Evolutionary conservation across 805 yeast genomes (phyloP).

Genomic region (Lipomyces mesembrius): DNA sequence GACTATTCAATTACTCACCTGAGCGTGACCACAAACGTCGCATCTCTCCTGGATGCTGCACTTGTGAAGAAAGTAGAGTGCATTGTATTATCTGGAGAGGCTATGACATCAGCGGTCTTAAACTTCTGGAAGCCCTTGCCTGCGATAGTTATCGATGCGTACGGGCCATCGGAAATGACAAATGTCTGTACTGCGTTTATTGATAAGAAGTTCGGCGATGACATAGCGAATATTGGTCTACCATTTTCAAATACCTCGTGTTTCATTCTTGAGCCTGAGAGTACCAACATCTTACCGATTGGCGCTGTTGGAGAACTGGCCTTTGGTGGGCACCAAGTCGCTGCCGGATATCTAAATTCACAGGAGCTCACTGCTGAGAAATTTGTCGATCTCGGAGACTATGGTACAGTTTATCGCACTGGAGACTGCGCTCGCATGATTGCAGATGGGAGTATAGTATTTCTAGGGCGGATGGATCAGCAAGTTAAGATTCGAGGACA

Average conservation of each 20-base stretch:
- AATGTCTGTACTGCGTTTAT: constrained; percentile 35
- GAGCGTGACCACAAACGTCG: constrained; percentile 50
- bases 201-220: constrained; percentile 17
- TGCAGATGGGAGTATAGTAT: constrained; percentile 38
- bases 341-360: constrained; percentile 39
- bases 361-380: constrained; percentile 36
- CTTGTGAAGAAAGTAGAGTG: constrained; percentile 21
- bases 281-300: constrained; percentile 19
- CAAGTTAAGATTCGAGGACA: constrained; percentile 45
- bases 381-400: constrained; percentile 22
- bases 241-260: constrained; percentile 33
- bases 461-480: constrained; percentile 41
- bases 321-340: constrained; percentile 42
- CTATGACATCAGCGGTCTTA: constrained; percentile 10
- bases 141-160: constrained; percentile 35
- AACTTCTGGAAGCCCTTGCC: constrained; percentile 17
- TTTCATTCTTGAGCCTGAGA: constrained; percentile 25
- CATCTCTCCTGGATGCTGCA: constrained; percentile 87
- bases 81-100: constrained; percentile 25
- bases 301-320: constrained; percentile 42
- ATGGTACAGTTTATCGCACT: constrained; percentile 33
- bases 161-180: constrained; percentile 41
- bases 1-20: constrained; percentile 33
- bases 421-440: constrained; percentile 41
- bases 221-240: constrained; percentile 35